Percentiles rank a stretch among this genome's conserved stretches.
phyloP scores from a whole-genome alignment of 129 eudicot genomes.

The Smallanthus sonchifolius region DNA sequence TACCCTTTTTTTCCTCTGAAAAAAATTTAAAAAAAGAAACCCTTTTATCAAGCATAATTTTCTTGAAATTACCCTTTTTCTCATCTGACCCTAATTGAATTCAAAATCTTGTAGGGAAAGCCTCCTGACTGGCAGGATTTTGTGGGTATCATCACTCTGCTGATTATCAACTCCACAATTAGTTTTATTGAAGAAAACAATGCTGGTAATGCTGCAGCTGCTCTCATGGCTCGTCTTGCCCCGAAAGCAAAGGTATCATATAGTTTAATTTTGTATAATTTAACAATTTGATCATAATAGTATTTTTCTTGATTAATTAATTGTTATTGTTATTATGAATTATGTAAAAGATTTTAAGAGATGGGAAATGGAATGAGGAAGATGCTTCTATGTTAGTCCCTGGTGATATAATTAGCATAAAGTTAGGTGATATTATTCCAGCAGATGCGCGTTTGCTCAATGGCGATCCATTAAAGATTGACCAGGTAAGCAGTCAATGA shows the following conservation, averaged over 20 bases:
- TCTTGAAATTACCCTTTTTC: background rate
- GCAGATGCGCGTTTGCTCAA: slow-evolving; percentile 99
- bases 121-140: slow-evolving; percentile 99
- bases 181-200: slow-evolving; percentile 98
- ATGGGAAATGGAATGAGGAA: slow-evolving; percentile 93
- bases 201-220: slow-evolving; percentile 99
- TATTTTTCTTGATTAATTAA: slow-evolving; percentile 2
- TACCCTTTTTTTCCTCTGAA: background rate
- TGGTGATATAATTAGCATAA: slow-evolving; percentile 86
- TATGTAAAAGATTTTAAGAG: slow-evolving; percentile 62
- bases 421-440: slow-evolving; percentile 91
- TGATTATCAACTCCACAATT: slow-evolving; percentile 89
- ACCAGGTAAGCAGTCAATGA: slow-evolving; percentile 48
- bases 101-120: slow-evolving; percentile 56
- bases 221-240: slow-evolving; percentile 98
- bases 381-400: slow-evolving; percentile 93
- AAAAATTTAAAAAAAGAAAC: no score
- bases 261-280: background rate
- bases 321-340: background rate
- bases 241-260: slow-evolving; percentile 87
- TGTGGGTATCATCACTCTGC: slow-evolving; percentile 93
- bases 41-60: background rate
- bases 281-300: background rate
- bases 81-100: background rate
- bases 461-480: slow-evolving; percentile 96